Evolutionary conservation across 352 stramenopile species (phyloP).

Genomic region (Phytophthora litchii): DNA sequence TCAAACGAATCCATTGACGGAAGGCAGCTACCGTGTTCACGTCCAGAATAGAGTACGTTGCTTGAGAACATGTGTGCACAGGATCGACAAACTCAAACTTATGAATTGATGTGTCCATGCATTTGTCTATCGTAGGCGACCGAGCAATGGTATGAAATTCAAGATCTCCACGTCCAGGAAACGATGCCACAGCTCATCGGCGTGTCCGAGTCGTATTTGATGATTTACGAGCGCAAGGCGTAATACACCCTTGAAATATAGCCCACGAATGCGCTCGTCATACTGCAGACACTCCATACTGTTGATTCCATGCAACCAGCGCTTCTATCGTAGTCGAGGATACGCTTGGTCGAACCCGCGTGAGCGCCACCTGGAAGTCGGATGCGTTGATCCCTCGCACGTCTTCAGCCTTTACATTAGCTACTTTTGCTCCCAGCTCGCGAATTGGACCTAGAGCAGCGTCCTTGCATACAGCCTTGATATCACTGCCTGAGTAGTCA

Average conservation of each 20-base stretch:
- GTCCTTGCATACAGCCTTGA: conserved; percentile 95
- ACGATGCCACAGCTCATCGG: conserved; percentile 98
- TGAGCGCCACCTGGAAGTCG: conserved; percentile 67
- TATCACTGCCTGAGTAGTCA: conserved; percentile 86
- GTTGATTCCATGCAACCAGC: conserved; percentile 69
- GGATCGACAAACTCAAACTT: conserved; percentile 10
- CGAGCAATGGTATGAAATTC: conserved; percentile 98
- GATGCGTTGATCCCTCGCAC: conserved; percentile 58
- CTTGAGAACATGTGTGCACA: conserved; percentile 5
- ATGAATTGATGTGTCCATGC: conserved; percentile 6
- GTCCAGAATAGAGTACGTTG: conserved; percentile 91
- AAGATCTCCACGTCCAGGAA: conserved; percentile 97
- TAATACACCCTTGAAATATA: conserved; percentile 44
- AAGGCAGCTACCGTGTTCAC: conserved; percentile 96
- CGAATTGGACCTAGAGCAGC: conserved; percentile 93
- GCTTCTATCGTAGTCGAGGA: conserved; percentile 58
- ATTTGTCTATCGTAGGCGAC: conserved; percentile 63
- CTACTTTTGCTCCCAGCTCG: conserved; percentile 64
- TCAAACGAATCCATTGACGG: conserved; percentile 94
- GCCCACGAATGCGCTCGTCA: conserved; percentile 20
- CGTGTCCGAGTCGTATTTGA: conserved; percentile 94
- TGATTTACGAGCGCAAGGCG: conserved; percentile 88
- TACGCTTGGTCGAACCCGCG: conserved; percentile 74
- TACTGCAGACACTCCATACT: conserved; percentile 69
- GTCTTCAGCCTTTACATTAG: conserved; percentile 63